Conservation (phyloP, 768 basidiomycete species). For the Coprinellus aureogranulatus region DNA sequence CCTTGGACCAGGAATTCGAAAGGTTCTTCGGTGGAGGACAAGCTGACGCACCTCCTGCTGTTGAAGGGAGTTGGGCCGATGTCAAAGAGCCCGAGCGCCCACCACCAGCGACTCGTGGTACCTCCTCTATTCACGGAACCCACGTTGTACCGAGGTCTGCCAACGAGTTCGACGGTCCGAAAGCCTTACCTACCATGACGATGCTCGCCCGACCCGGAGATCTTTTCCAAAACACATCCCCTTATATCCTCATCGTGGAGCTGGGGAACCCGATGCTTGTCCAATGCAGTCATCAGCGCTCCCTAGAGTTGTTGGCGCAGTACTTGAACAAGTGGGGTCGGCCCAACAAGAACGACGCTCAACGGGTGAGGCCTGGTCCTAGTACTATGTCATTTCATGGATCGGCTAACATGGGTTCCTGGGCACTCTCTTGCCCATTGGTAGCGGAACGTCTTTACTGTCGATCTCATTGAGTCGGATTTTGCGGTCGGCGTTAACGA, state of each 20-base stretch:
- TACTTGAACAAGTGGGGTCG: conserved; percentile 39
- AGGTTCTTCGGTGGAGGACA: conserved; percentile 21
- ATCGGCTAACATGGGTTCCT: neutral
- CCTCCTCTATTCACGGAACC: neutral
- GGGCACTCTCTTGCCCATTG: neutral
- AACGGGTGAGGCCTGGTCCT: conserved; percentile 20
- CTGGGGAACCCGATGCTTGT: conserved; percentile 26
- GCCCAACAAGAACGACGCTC: conserved; percentile 26
- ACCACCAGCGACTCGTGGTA: too few species aligned
- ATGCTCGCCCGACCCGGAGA: conserved; percentile 30
- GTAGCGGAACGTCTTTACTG: conserved; percentile 31
- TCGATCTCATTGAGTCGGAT: conserved; percentile 33
- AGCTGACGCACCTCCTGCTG: neutral
- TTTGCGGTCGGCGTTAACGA: conserved; percentile 34
- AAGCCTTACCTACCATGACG: conserved; percentile 27
- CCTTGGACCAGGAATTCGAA: conserved; percentile 36
- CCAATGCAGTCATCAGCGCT: conserved; percentile 37
- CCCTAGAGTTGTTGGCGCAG: conserved; percentile 30
- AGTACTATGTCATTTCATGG: neutral
- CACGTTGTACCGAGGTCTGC: neutral
- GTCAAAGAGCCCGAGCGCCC: neutral
- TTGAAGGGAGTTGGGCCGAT: conserved; percentile 34
- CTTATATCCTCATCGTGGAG: conserved; percentile 35
- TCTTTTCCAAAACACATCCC: conserved; percentile 27
- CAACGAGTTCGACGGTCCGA: neutral